A percentile compares a stretch with the other conserved stretches of the same genome.
Evolutionary conservation across 768 basidiomycete species (phyloP).

Genomic region (Galerina marginata): DNA sequence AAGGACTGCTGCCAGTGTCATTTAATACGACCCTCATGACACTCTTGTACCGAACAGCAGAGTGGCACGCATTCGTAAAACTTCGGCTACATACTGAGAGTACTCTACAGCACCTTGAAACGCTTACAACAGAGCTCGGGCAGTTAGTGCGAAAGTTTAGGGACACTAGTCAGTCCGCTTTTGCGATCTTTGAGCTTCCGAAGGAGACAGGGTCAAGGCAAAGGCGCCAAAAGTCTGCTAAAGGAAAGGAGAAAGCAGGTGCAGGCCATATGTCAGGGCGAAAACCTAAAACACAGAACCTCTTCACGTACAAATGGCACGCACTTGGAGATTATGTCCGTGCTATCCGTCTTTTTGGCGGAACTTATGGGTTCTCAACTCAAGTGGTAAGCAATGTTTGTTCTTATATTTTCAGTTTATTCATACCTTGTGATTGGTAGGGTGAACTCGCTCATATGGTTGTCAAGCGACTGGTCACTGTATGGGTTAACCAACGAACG

Average conservation of each 20-base stretch:
- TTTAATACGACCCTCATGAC: constrained; percentile 24
- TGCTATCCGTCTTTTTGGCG: constrained; percentile 36
- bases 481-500: constrained; percentile 43
- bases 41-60: constrained; percentile 31
- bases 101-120: constrained; percentile 29
- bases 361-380: constrained; percentile 45
- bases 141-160: constrained; percentile 36
- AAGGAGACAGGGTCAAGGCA: constrained; percentile 38
- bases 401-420: neutral
- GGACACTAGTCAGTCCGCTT: constrained; percentile 27
- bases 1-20: constrained; percentile 36
- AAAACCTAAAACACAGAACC: constrained; percentile 29
- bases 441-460: constrained; percentile 48
- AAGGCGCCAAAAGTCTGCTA: constrained; percentile 6
- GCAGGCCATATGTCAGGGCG: neutral
- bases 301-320: too few relatives aligned
- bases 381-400: constrained; percentile 36
- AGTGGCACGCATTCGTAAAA: constrained; percentile 43
- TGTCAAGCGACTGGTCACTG: constrained; percentile 42
- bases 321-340: constrained; percentile 40
- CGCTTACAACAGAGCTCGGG: constrained; percentile 34
- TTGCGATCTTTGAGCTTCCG: constrained; percentile 41
- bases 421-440: constrained; percentile 27
- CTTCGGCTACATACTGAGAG: too few relatives aligned
- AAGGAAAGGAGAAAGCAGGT: neutral